Conservation (phyloP, 2,329 filamentous ascomycete genomes). For the Cladobotryum protrusum region DNA sequence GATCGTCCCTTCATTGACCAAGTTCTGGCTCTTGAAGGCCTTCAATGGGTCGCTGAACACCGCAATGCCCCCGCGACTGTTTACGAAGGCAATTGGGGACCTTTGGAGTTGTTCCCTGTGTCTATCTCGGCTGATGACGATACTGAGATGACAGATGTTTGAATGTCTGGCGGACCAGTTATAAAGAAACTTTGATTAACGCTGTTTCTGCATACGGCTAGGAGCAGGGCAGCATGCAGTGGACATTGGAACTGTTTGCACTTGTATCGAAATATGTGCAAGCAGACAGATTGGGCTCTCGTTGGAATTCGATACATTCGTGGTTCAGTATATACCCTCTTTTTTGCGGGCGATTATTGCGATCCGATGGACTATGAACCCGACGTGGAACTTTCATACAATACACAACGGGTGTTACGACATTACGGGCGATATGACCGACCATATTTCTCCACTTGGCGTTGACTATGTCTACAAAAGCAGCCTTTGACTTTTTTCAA, state of each 20-base stretch:
- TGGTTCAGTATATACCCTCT: constrained; percentile 3
- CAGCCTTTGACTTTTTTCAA: background rate
- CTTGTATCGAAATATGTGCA: constrained; percentile 20
- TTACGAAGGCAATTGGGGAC: constrained; percentile 94
- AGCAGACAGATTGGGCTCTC: constrained; percentile 14
- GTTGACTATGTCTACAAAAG: background rate
- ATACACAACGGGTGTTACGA: constrained; percentile 23
- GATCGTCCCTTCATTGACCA: constrained; percentile 69
- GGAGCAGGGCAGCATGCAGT: constrained; percentile 14
- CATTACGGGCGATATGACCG: constrained; percentile 16
- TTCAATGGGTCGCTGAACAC: constrained; percentile 72
- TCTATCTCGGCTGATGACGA: constrained; percentile 37
- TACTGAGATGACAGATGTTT: constrained; percentile 56
- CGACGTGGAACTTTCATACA: constrained; percentile 17
- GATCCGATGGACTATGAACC: constrained; percentile 15
- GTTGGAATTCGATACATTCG: constrained; percentile 13
- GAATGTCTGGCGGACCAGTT: constrained; percentile 15
- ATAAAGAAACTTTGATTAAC: constrained; percentile 16
- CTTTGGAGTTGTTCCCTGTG: constrained; percentile 47
- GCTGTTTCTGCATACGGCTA: constrained; percentile 29
- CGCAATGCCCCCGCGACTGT: constrained; percentile 86
- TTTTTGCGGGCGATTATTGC: constrained; percentile 13
- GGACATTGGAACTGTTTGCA: constrained; percentile 15
- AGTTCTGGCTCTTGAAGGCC: constrained; percentile 64
- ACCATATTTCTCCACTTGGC: background rate